Conservation (phyloP, 768 basidiomycete species). For the Sutorius australiensis region DNA sequence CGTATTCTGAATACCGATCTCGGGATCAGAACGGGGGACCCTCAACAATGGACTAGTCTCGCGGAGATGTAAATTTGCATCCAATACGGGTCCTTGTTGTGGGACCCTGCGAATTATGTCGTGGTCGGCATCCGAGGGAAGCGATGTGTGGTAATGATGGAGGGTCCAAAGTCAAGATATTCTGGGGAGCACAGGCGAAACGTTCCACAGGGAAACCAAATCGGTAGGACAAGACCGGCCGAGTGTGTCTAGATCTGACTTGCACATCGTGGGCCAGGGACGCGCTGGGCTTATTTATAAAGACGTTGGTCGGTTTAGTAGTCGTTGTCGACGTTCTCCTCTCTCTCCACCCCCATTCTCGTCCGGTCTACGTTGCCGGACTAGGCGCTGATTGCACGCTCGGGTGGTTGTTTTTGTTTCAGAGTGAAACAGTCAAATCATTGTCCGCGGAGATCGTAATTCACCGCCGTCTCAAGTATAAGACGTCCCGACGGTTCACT, state of each 20-base stretch:
- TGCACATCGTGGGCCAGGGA: neutral
- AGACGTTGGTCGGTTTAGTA: neutral
- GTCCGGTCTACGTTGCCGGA: neutral
- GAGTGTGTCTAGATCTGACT: neutral
- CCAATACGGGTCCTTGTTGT: neutral
- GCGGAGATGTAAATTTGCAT: neutral
- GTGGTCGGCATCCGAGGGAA: neutral
- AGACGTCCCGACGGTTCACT: neutral
- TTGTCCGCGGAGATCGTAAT: slow-evolving; percentile 13
- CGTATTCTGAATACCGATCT: neutral
- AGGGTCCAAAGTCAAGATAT: neutral
- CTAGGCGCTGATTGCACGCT: neutral
- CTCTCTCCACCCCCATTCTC: neutral
- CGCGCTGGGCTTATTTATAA: neutral
- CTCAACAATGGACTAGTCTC: neutral
- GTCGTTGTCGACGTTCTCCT: neutral
- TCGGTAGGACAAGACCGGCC: too few relatives aligned
- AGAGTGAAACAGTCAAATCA: slow-evolving; percentile 11
- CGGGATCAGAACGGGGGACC: neutral
- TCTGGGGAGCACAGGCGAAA: neutral
- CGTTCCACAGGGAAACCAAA: neutral
- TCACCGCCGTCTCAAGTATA: neutral
- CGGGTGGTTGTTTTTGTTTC: neutral
- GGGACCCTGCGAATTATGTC: neutral
- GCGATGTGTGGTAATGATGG: neutral